phyloP scores from a whole-genome alignment of 2,329 filamentous ascomycete species.

The Xylaria sp. region DNA sequence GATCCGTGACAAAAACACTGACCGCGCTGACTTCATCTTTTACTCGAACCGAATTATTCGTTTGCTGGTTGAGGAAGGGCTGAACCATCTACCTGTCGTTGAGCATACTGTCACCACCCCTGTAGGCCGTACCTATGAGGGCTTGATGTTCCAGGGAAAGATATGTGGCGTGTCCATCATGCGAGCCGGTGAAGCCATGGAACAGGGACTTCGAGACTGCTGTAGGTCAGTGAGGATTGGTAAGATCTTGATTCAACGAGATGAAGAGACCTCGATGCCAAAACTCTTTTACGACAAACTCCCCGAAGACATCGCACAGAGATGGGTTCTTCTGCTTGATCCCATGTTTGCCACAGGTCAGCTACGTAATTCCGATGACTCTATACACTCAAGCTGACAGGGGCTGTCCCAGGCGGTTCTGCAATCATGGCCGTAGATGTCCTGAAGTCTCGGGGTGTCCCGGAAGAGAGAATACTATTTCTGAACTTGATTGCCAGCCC shows the following conservation, averaged over 20 bases:
- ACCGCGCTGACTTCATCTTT: constrained; percentile 96
- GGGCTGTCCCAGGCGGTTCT: constrained; percentile 69
- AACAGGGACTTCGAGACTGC: constrained; percentile 93
- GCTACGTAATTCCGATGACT: constrained; percentile 26
- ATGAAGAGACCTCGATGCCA: constrained; percentile 90
- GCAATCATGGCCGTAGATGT: constrained; percentile 97
- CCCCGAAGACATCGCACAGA: constrained; percentile 85
- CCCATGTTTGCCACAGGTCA: constrained; percentile 98
- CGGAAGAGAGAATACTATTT: constrained; percentile 93
- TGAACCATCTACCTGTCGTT: constrained; percentile 93
- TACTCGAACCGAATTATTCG: constrained; percentile 98
- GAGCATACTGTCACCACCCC: constrained; percentile 89
- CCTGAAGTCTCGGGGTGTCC: constrained; percentile 84
- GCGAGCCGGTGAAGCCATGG: constrained; percentile 98
- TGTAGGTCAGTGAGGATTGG: constrained; percentile 97
- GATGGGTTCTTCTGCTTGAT: constrained; percentile 93
- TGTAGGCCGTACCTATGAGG: constrained; percentile 83
- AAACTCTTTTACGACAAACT: constrained; percentile 98
- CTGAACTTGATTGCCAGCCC: constrained; percentile 97
- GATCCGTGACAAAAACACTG: constrained; percentile 89
- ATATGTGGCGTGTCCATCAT: constrained; percentile 99
- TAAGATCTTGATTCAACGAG: constrained; percentile 96
- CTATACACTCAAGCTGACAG: constrained; percentile 15
- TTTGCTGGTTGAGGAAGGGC: constrained; percentile 90
- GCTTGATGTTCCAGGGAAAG: constrained; percentile 94